Evolutionary conservation across 805 yeast genomes (phyloP), one percentile per base, ranked within the genome.

Genomic region (Ogataea angusta): DNA sequence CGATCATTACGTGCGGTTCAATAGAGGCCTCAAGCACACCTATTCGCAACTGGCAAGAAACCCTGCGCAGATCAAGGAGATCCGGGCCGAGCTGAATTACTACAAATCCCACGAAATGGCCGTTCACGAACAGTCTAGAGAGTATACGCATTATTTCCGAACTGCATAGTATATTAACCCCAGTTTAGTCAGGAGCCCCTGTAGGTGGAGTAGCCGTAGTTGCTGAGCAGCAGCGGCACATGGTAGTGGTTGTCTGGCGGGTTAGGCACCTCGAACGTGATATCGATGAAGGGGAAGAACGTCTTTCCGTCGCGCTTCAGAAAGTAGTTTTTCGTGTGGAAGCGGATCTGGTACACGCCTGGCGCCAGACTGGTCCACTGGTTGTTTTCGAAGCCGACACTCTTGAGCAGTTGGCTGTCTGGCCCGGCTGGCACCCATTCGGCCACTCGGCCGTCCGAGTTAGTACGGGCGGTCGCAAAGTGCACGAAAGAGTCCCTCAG

Each of bases 241-340:
- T 90, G 98, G 63, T 88, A 90, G 60, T 90, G 98, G 27, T 76
- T 67, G 45, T 82, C 87, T 0, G 87, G 82, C 0, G 85, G 84
- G 47, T 71, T 69, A 6, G 72, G 72, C 3, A 90, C 77, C 22
- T 73, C 74, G 57, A 90, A 90, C 1, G 73, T 69, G 28, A 90
- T 85, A 45, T 90, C 96, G 7, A 89, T 88, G 56, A 75, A 83
- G 0, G 97, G 97, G 69, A 89, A 90, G 59, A 89, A 89, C 1
- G 89, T 82, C 13, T 35, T 25, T 3, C 54, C 55, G 70, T 64
- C 42, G 64, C 62, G 34, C 51, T 56, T 21, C 44, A 50, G 28
- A 50, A 85, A 80, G 57, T 87, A 87, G 27, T 75, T 73, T 3
- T 82, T 82, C 0, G 95, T 85, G 38, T 82, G 79, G 58, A 88